Evolutionary conservation across 2,329 filamentous ascomycete genomes (phyloP), one percentile per base, ranked within the genome.

Genomic region (Aspergillus sp.): DNA sequence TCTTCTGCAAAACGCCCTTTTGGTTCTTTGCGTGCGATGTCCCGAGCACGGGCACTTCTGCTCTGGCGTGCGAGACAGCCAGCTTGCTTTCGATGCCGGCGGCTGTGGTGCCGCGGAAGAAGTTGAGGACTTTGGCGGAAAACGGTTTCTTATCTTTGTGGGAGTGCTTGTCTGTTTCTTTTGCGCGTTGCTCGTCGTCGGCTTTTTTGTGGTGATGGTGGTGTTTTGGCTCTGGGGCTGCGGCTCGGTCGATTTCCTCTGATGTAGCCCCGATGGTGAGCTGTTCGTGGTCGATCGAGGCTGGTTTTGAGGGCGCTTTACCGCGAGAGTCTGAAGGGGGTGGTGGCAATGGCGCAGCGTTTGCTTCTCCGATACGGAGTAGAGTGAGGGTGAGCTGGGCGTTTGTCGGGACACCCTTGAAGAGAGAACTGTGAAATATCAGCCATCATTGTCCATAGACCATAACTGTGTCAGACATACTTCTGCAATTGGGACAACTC

Each of bases 351-450:
- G 91, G 91, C 0, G 89, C 87, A 62, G 90, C 89, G 74, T 93
- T 93, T 17, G 85, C 85, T 73, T 96, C 91, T 42, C 91, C 90
- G 30, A 93, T 86, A 8, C 91, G 88, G 8, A 96, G 84, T 1
- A 96, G 81, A 0, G 91, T 95, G 32, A 96, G 79, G 0, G 91
- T 88, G 17, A 96, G 84, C 68, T 96, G 91, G 2, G 90, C 90
- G 67, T 96, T 95, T 1, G 90, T 96, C 0, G 91, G 91, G 0
- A 95, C 87, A 2, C 90, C 89, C 68, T 89, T 89, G 53, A 96
- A 83, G 1, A 95, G 72, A 0, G 89, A 91, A 59, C 78, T 80
- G 53, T n/a, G 13, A 5, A 13, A 22, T 42, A 3, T 22, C n/a
- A 11, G 15, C 42, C 34, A 13, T 54, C 34, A 13, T 54, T 74